Evolutionary conservation across 73 alveolate species (phyloP).

Genomic region (Paramecium biaurelia): DNA sequence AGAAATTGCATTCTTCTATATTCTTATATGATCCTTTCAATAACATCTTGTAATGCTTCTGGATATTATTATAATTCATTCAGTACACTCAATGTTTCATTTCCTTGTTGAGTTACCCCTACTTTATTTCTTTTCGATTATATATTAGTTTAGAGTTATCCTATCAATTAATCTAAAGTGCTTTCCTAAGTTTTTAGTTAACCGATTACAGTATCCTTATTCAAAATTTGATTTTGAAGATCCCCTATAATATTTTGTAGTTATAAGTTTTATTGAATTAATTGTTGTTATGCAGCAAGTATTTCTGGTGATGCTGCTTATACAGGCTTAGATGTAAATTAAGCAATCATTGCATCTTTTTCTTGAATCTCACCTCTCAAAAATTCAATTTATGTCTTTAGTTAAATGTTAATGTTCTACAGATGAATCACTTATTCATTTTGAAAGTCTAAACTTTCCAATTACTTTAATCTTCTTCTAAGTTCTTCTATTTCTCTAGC

Average conservation of each 20-base stretch:
- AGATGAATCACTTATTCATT: background rate
- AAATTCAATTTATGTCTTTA: background rate
- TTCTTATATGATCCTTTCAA: background rate
- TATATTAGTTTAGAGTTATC: background rate
- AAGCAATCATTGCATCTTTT: background rate
- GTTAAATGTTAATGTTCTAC: background rate
- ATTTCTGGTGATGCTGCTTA: constrained; percentile 4
- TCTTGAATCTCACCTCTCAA: background rate
- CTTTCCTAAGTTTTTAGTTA: background rate
- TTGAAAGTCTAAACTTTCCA: background rate
- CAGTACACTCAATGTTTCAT: background rate
- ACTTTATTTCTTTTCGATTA: background rate
- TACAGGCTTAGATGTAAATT: background rate
- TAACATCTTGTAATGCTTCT: background rate
- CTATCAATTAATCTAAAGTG: background rate
- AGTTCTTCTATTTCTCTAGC: background rate
- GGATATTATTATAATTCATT: constrained; percentile 30
- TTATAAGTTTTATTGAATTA: background rate
- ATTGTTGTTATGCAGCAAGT: constrained; percentile 18
- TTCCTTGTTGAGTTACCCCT: background rate
- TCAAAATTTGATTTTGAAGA: background rate
- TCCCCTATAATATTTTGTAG: background rate
- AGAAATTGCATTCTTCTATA: background rate
- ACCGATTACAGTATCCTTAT: background rate
- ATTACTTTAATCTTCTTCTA: background rate